These are phyloP conservation scores for Gamarada debralockiae DNA, from an alignment of 495 filamentous ascomycete genomes.

Conservation along the genomic window DNA sequence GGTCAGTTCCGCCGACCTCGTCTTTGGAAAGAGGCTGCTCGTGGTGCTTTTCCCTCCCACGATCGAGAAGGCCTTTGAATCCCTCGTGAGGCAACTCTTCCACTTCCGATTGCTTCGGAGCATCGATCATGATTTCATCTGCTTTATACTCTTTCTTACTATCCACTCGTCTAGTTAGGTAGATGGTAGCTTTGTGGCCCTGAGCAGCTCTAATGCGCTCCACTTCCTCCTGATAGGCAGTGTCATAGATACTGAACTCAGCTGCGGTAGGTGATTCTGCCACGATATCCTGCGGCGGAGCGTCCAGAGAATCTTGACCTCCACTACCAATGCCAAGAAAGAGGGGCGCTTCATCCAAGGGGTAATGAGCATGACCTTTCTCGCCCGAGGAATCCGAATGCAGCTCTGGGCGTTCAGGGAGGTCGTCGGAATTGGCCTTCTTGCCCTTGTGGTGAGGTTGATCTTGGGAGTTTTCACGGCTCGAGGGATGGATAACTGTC, in stretches of 20 bases:
- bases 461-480: not conserved
- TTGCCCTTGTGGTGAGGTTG: not conserved
- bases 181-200: conserved; percentile 21
- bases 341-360: conserved; percentile 49
- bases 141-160: conserved; percentile 16
- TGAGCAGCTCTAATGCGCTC: conserved; percentile 53
- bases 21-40: not conserved
- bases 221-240: conserved; percentile 78
- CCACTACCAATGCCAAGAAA: conserved; percentile 74
- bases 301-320: conserved; percentile 32
- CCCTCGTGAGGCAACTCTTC: conserved; percentile 10
- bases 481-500: not conserved
- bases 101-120: conserved; percentile 1
- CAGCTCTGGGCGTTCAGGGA: conserved; percentile 25
- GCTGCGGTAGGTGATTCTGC: conserved; percentile 78
- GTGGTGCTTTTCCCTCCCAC: conserved; percentile 12
- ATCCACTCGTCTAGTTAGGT: conserved; percentile 26
- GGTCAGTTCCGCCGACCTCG: not conserved
- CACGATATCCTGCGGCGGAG: conserved; percentile 45
- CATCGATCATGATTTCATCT: conserved; percentile 21
- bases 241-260: conserved; percentile 83
- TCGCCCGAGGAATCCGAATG: conserved; percentile 22
- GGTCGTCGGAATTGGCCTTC: conserved; percentile 35
- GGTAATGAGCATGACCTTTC: conserved; percentile 66
- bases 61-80: conserved; percentile 20